Base-by-base conservation (phyloP, 2,329 filamentous ascomycete species). In the Ambrosiella beaveri region DNA sequence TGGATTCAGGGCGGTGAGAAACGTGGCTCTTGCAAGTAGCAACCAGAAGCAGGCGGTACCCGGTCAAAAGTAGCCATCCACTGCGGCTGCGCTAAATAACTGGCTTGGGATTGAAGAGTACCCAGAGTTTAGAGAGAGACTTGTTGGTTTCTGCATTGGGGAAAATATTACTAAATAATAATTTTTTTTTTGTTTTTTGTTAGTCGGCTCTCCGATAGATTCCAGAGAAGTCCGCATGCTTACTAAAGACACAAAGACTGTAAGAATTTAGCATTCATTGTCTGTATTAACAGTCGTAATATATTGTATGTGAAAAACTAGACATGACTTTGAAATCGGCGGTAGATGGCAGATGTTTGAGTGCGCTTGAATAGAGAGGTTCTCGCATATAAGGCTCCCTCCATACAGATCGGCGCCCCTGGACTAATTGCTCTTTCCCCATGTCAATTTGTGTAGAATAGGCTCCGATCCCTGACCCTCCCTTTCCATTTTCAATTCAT, bases 51-150 rank as follows among this genome's bases (percentile, higher is more conserved):
- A 36, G 12, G 5, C 7, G 3, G 41, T 50, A 50, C 54, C n/a
- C 19, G 45, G 36, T 15, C 55, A 57, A 57, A 57, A 57, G 45
- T 57, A 57, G 36, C 2, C 1, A 40, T 13, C 2, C 55, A 57
- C 12, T 51, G 17, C 45, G 17, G 45, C 45, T 57, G 44, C 44
- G 4, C 44, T 47, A 47, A 47, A 47, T 47, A 7, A 47, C 44
- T 13, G 7, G 11, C 44, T 47, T 13, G 44, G 11, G 7, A 17
- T 15, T 8, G n/a, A 3, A 17, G 44, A 17, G 4, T 13, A 47
- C 44, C n/a, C n/a, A 15, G 7, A 13, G 15, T 13, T 15, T 13
- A 47, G n/a, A 8, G 41, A 15, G 19, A 13, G 2, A 17, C 2
- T 13, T 47, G 15, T 17, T 15, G 8, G 44, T 17, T 13, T 15